A percentile compares a stretch with the other conserved stretches of the same genome.
Evolutionary conservation across 768 basidiomycete genomes (phyloP).

Genomic region (Pholiota microspora): DNA sequence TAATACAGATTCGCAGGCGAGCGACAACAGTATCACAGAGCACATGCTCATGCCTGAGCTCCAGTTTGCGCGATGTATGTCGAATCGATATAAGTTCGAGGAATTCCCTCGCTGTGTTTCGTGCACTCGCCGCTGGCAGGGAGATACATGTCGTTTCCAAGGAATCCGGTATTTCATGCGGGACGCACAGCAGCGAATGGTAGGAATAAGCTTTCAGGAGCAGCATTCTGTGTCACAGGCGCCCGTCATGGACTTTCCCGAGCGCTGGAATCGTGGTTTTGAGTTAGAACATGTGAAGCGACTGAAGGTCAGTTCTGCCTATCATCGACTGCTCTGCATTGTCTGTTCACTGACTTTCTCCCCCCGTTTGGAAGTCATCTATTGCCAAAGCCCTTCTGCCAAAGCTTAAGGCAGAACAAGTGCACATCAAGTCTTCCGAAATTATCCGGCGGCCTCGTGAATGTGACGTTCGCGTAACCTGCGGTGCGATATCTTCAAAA

Average conservation of each 20-base stretch:
- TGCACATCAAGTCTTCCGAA: slow-evolving; percentile 53
- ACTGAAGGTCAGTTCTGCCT: slow-evolving; percentile 51
- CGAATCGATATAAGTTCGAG: slow-evolving; percentile 69
- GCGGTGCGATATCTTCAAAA: slow-evolving; percentile 45
- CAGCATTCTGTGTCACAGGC: slow-evolving; percentile 50
- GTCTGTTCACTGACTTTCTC: not conserved
- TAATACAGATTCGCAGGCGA: no score
- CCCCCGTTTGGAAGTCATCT: slow-evolving; percentile 48
- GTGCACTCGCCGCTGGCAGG: slow-evolving; percentile 84
- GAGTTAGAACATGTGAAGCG: slow-evolving; percentile 47
- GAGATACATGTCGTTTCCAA: slow-evolving; percentile 85
- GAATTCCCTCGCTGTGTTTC: slow-evolving; percentile 79
- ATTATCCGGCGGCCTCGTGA: slow-evolving; percentile 76
- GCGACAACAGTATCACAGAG: no score
- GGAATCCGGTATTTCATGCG: slow-evolving; percentile 79
- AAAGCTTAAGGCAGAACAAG: slow-evolving; percentile 59
- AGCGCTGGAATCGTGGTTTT: slow-evolving; percentile 63
- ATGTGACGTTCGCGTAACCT: slow-evolving; percentile 80
- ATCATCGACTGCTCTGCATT: not conserved
- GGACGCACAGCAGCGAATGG: slow-evolving; percentile 53
- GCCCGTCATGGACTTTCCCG: slow-evolving; percentile 63
- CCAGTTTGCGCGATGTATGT: slow-evolving; percentile 84
- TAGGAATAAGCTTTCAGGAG: slow-evolving; percentile 71
- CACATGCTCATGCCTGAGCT: slow-evolving; percentile 59
- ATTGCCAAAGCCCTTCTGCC: slow-evolving; percentile 70